Base-by-base conservation (phyloP, 108 stramenopile genomes). In the Fragilariopsis cylindrus region DNA sequence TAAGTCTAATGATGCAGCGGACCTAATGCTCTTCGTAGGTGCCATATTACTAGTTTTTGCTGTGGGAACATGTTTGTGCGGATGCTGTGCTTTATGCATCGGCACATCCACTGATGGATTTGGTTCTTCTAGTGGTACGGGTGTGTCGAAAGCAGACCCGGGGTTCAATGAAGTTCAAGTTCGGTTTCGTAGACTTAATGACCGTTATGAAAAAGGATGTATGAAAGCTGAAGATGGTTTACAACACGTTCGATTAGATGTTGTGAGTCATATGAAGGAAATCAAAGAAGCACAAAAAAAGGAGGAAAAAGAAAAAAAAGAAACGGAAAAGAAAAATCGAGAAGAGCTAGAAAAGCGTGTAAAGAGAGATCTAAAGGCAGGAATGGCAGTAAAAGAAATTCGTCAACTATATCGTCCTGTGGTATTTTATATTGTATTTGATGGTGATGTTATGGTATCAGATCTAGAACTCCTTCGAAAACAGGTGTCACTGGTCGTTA, bases 141-240 rank as follows among this genome's bases (percentile, higher is more conserved):
- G 18, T n/a, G 15, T 8, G 12, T 46, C 46, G 5, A 48, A 46
- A 18, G 67, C 1, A 4, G 67, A 68, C 44, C 67, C 67, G n/a
- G 7, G 30, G 12, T 68, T 11, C 46, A 45, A 50, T 39, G 67
- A 68, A 48, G 48, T 68, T 4, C 15, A 68, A 48, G 67, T 68
- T 19, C 67, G 67, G 0, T 52, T 68, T 18, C 67, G 67, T n/a
- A 68, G 67, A 44, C 49, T 68, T n/a, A 68, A 68, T 39, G 67
- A 68, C 39, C 67, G 67, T n/a, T 68, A 50, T 48, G 48, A 68
- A 68, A 68, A 68, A 0, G 67, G 67, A 68, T 68, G 67, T 48
- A 50, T 68, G 49, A 48, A 19, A 3, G 67, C 67, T 11, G 67
- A 68, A 48, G 48, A 48, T 18, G 49, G 67, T 21, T 48, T 68